phyloP scores from a whole-genome alignment of 1,139 yeast genomes.

The Yamadazyma epiphylla region DNA sequence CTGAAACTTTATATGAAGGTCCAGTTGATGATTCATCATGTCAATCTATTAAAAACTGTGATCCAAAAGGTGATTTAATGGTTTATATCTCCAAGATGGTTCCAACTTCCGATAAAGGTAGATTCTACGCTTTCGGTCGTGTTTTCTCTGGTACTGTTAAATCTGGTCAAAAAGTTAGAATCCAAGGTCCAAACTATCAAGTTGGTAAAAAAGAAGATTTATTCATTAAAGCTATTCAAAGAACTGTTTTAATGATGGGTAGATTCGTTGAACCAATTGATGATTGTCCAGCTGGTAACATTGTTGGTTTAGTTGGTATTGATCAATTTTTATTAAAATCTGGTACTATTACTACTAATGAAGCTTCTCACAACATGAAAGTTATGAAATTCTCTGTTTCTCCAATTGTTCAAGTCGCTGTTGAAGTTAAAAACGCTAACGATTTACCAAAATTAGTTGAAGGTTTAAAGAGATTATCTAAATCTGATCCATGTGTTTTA shows the following conservation, averaged over 20 bases:
- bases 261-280: slow-evolving; percentile 97
- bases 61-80: slow-evolving; percentile 98
- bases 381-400: slow-evolving; percentile 99
- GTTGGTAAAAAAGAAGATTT: slow-evolving; percentile 98
- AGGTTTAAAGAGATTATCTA: slow-evolving; percentile 99
- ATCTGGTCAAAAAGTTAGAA: slow-evolving; percentile 99
- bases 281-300: slow-evolving; percentile 99
- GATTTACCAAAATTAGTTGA: slow-evolving; percentile 99
- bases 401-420: slow-evolving; percentile 99
- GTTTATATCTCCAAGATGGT: slow-evolving; percentile 99
- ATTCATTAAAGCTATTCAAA: slow-evolving; percentile 96
- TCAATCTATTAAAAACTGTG: slow-evolving; percentile 95
- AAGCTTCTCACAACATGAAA: slow-evolving; percentile 98
- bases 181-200: slow-evolving; percentile 99
- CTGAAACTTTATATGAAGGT: slow-evolving; percentile 99
- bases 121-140: slow-evolving; percentile 99
- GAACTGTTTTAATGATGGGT: slow-evolving; percentile 99
- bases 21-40: slow-evolving; percentile 93
- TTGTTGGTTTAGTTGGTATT: slow-evolving; percentile 99
- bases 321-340: slow-evolving; percentile 99
- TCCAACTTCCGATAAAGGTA: slow-evolving; percentile 99
- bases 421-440: slow-evolving; percentile 98
- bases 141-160: slow-evolving; percentile 99
- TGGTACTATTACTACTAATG: slow-evolving; percentile 98
- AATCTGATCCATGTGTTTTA: slow-evolving; percentile 99